Evolutionary conservation across 331 rosid genomes (phyloP).

Genomic region (Rosa hybrid): DNA sequence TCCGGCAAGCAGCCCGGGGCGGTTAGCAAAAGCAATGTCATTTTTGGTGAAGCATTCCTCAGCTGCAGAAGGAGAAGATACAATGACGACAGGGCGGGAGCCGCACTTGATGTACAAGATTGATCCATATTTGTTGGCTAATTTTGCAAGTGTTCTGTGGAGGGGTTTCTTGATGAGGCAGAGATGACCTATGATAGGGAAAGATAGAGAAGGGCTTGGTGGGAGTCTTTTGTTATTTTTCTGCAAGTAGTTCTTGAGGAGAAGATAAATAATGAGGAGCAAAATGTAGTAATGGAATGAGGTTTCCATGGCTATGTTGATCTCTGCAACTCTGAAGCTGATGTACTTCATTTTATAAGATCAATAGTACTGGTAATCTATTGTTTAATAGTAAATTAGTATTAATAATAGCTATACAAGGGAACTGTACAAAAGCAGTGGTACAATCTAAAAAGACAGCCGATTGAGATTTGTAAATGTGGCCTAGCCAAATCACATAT

Average conservation of each 20-base stretch:
- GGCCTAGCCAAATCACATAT: conserved; percentile 12
- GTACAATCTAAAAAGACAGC: conserved; percentile 7
- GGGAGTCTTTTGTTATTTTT: conserved; percentile 26
- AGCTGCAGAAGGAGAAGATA: conserved; percentile 40
- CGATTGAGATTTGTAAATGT: conserved; percentile 7
- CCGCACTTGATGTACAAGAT: conserved; percentile 35
- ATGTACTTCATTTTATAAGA: not conserved
- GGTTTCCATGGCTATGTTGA: conserved; percentile 20
- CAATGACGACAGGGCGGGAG: conserved; percentile 37
- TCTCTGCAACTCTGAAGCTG: not conserved
- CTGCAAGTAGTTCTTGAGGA: conserved; percentile 15
- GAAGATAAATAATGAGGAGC: conserved; percentile 15
- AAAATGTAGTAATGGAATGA: conserved; percentile 25
- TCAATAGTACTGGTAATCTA: not conserved
- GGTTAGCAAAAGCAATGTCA: conserved; percentile 39
- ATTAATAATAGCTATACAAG: not conserved
- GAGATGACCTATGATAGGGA: conserved; percentile 50
- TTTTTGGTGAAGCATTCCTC: conserved; percentile 42
- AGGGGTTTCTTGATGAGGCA: conserved; percentile 41
- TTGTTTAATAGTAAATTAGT: not conserved
- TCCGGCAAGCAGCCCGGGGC: conserved; percentile 36
- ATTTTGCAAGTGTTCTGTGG: conserved; percentile 32
- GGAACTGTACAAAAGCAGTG: conserved; percentile 1
- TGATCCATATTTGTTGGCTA: conserved; percentile 34
- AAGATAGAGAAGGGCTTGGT: conserved; percentile 37